A percentile compares a stretch with the other conserved stretches of the same genome.
phyloP scores from a whole-genome alignment of 2,329 filamentous ascomycete species.

The Plectosphaerella sp. region DNA sequence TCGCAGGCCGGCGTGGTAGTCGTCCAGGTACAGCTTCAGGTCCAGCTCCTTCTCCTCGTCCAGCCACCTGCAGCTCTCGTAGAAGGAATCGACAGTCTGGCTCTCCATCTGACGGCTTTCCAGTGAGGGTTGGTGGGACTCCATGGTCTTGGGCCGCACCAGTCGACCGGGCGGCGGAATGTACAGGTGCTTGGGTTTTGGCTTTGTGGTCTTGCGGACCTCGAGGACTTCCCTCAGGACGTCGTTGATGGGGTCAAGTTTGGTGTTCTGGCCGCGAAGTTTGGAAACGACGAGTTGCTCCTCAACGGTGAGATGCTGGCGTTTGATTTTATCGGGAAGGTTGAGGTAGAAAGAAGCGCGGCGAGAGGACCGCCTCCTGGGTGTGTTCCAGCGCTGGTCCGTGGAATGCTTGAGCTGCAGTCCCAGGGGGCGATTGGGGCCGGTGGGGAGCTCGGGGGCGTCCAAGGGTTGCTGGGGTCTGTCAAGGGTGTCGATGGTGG shows the following conservation, averaged over 20 bases:
- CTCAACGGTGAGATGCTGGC: conserved; percentile 65
- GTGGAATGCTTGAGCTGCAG: conserved; percentile 14
- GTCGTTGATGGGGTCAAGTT: conserved; percentile 46
- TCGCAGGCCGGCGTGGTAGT: conserved; percentile 63
- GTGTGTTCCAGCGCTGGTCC: conserved; percentile 24
- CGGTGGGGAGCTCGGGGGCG: neutral
- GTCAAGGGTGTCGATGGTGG: conserved; percentile 5
- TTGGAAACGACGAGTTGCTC: conserved; percentile 61
- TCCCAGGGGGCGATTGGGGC: conserved; percentile 7
- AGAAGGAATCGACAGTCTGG: conserved; percentile 43
- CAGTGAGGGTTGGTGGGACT: conserved; percentile 6
- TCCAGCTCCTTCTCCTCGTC: conserved; percentile 71
- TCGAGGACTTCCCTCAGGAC: conserved; percentile 43
- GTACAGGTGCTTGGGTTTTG: conserved; percentile 9
- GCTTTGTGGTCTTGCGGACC: neutral
- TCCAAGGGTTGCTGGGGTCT: neutral
- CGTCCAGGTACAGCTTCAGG: conserved; percentile 60
- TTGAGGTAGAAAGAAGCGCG: conserved; percentile 59
- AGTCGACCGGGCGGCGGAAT: conserved; percentile 16
- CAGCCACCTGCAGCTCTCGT: conserved; percentile 68
- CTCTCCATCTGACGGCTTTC: conserved; percentile 9
- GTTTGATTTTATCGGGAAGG: conserved; percentile 68
- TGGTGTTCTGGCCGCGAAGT: conserved; percentile 40
- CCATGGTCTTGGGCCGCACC: conserved; percentile 22
- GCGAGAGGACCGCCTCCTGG: conserved; percentile 22